A percentile compares a stretch with the other conserved stretches of the same genome.
Evolutionary conservation across 2,329 filamentous ascomycete genomes (phyloP).

Genomic region (Cytospora paraplurivora): DNA sequence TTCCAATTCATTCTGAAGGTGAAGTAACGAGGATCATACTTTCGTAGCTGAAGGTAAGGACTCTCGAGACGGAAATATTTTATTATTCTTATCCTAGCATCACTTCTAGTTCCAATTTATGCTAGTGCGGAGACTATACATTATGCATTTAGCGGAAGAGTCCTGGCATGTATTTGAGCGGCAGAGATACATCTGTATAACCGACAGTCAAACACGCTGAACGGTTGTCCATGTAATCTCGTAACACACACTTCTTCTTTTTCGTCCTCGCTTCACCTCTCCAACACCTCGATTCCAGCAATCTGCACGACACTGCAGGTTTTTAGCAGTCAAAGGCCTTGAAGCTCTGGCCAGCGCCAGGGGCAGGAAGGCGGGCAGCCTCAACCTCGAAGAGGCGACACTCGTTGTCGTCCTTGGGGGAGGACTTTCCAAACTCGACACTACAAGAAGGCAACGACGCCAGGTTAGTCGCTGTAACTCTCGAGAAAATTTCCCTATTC

Average conservation of each 20-base stretch:
- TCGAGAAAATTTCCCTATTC: neutral
- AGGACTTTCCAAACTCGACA: neutral
- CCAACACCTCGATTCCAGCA: neutral
- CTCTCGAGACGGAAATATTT: too few relatives aligned
- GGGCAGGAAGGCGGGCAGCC: neutral
- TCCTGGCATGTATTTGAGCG: too few relatives aligned
- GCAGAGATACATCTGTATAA: too few relatives aligned
- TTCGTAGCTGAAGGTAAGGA: too few relatives aligned
- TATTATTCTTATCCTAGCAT: too few relatives aligned
- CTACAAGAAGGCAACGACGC: neutral
- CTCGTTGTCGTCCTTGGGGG: neutral
- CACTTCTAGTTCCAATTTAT: too few relatives aligned
- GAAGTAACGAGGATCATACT: too few relatives aligned
- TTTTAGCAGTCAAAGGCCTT: neutral
- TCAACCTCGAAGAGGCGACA: neutral
- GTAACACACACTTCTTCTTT: neutral
- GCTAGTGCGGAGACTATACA: too few relatives aligned
- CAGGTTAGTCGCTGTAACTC: neutral
- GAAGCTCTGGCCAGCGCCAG: neutral
- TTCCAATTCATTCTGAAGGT: too few relatives aligned
- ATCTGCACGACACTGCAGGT: neutral
- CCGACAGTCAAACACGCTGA: too few relatives aligned
- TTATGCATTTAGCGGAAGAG: too few relatives aligned
- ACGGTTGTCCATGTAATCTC: too few relatives aligned
- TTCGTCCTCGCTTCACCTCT: neutral